Percentiles rank a stretch among this genome's conserved stretches.
phyloP scores from a whole-genome alignment of 345 rosid species.

The Abelmoschus esculentus region DNA sequence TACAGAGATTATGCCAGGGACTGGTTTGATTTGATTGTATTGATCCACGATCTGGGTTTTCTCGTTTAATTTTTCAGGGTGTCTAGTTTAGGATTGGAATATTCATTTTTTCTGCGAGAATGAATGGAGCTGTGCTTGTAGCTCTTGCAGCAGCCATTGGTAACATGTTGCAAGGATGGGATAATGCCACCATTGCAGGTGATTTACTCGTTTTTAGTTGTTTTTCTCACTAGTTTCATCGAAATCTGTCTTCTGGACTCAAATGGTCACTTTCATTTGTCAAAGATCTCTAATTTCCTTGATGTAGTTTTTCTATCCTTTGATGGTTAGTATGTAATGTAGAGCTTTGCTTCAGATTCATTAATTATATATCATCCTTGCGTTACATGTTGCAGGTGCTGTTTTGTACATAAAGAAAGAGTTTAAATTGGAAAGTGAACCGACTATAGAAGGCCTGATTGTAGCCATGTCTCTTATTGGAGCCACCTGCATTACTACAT shows the following conservation, averaged over 20 bases:
- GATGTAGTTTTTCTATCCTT: no score
- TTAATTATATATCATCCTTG: no score
- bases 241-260: neutral
- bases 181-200: constrained; percentile 98
- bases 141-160: constrained; percentile 91
- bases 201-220: constrained; percentile 11
- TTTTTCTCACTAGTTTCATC: neutral
- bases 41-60: constrained; percentile 20
- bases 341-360: no score
- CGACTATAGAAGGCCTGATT: neutral
- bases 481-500: neutral
- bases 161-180: constrained; percentile 98
- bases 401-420: neutral
- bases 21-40: constrained; percentile 5
- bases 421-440: neutral
- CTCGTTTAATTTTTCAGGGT: constrained; percentile 21
- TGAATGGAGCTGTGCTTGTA: constrained; percentile 86
- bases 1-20: neutral
- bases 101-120: constrained; percentile 24
- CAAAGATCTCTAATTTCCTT: constrained; percentile 3
- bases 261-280: neutral
- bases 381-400: neutral
- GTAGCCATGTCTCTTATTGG: neutral
- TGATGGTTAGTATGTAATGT: neutral
- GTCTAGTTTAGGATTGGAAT: constrained; percentile 15